Base-by-base conservation (phyloP, 2,329 filamentous ascomycete species). In the Diplodia intermedia region DNA sequence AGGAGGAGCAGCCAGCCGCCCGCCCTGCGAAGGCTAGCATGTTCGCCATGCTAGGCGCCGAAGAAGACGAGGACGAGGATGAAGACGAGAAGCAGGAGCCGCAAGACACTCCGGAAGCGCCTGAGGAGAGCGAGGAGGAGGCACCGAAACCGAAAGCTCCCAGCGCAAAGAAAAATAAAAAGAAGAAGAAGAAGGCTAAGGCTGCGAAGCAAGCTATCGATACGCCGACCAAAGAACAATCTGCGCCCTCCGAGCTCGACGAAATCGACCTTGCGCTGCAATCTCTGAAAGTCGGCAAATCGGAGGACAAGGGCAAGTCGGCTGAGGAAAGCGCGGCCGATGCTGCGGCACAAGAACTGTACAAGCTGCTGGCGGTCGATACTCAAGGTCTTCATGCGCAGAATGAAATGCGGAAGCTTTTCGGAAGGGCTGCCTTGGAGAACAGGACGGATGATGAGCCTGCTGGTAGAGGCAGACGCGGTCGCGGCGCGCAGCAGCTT, bases 381-480 rank as follows among this genome's bases (percentile, higher is more conserved):
- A 87, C 89, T 0, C 86, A 91, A 71, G 88, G 93, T 72, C 86
- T 99, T 12, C 94, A 94, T 76, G 92, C 92, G 8, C 85, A 90
- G 43, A 97, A 97, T 74, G 95, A 99, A 81, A 97, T 99, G 93
- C 90, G 88, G 68, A 87, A 85, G 71, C 81, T 92, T 0, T 92
- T 92, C 76, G 90, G 90, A 4, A 86, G 85, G 70, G 85, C 88
- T 31, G 88, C 88, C 26, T 74, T 90, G 12, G 87, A 90, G 72
- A 63, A 56, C 54, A 82, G 80, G 36, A 77, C 80, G 52, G 83
- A 86, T 63, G 85, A 88, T 53, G 84, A 85, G 23, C 78, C 78
- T 55, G 74, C 82, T 20, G 81, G 81, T 36, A 80, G 85, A 68
- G 81, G 83, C 81, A 71, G 87, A 83, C 67, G 86, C 82, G 74